Percentiles rank a stretch among this genome's conserved stretches.
These are phyloP conservation scores for Amaranthus hypochondriacus DNA, from an alignment of 148 eudicot species.

Conservation along the genomic window DNA sequence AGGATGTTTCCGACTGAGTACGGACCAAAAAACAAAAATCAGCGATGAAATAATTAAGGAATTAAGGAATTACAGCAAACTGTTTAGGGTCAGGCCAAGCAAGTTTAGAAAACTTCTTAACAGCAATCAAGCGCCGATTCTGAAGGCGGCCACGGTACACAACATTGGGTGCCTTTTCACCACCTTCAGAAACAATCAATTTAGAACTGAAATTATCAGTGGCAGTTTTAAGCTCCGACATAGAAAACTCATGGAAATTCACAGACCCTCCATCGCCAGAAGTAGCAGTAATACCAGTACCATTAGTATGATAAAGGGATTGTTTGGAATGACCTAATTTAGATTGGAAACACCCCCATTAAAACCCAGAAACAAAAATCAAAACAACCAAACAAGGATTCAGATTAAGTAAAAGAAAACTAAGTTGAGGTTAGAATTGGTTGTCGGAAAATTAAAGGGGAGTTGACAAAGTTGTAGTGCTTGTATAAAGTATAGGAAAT, in stretches of 20 bases:
- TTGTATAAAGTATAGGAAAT: not conserved
- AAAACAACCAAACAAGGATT: constrained; percentile 6
- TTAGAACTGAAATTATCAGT: constrained; percentile 71
- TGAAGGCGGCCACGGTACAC: constrained; percentile 64
- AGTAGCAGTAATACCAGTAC: constrained; percentile 9
- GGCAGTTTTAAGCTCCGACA: constrained; percentile 61
- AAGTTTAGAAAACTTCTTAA: constrained; percentile 78
- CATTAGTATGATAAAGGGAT: constrained; percentile 21
- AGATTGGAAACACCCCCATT: constrained; percentile 78
- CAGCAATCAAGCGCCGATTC: constrained; percentile 64
- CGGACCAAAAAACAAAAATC: not conserved
- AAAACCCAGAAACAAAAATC: not conserved
- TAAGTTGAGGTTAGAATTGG: not conserved
- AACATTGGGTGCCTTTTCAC: constrained; percentile 79
- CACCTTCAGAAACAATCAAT: constrained; percentile 68
- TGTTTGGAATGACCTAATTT: constrained; percentile 15
- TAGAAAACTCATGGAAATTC: constrained; percentile 50
- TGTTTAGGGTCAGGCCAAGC: constrained; percentile 98
- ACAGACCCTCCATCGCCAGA: constrained; percentile 23
- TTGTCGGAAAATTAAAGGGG: not conserved
- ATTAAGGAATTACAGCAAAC: constrained; percentile 50
- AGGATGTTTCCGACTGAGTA: not conserved
- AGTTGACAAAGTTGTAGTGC: constrained; percentile 3
- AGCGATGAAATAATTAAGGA: not conserved
- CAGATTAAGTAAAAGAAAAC: not conserved